These are phyloP conservation scores for Xylaria digitata DNA, from an alignment of 2,329 filamentous ascomycete genomes.

Conservation along the genomic window DNA sequence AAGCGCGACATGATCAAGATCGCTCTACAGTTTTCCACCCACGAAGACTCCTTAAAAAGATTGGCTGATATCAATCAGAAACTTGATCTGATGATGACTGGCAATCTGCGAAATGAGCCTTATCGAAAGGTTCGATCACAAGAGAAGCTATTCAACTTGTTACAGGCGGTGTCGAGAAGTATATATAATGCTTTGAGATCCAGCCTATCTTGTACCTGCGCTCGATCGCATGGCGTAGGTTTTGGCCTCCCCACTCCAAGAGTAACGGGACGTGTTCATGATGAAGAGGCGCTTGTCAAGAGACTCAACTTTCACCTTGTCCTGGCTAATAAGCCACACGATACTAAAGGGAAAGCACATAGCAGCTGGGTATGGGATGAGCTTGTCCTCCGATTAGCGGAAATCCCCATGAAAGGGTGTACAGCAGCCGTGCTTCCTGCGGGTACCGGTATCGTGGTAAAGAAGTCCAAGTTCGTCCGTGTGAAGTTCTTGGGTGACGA, in stretches of 20 bases:
- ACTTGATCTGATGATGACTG: slow-evolving; percentile 39
- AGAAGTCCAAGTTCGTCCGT: slow-evolving; percentile 9
- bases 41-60: slow-evolving; percentile 32
- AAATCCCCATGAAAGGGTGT: slow-evolving; percentile 16
- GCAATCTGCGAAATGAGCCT: slow-evolving; percentile 43
- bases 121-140: slow-evolving; percentile 35
- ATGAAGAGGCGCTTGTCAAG: slow-evolving; percentile 38
- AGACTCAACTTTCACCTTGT: slow-evolving; percentile 29
- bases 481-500: slow-evolving; percentile 15
- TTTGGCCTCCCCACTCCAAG: slow-evolving; percentile 31
- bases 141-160: slow-evolving; percentile 37
- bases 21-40: slow-evolving; percentile 30
- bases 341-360: slow-evolving; percentile 22
- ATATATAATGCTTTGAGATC: slow-evolving; percentile 43
- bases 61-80: slow-evolving; percentile 40
- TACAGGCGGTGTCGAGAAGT: slow-evolving; percentile 41
- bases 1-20: slow-evolving; percentile 33
- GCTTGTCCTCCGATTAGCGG: slow-evolving; percentile 26
- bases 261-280: slow-evolving; percentile 32
- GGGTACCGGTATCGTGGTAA: slow-evolving; percentile 4
- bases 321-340: slow-evolving; percentile 22
- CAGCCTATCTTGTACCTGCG: slow-evolving; percentile 40
- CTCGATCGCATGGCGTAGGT: slow-evolving; percentile 41
- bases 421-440: slow-evolving; percentile 8
- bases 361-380: slow-evolving; percentile 37